Evolutionary conservation across 139 green algal genomes (phyloP), one percentile per base, ranked within the genome.

Genomic region (Zygnema cylindricum): DNA sequence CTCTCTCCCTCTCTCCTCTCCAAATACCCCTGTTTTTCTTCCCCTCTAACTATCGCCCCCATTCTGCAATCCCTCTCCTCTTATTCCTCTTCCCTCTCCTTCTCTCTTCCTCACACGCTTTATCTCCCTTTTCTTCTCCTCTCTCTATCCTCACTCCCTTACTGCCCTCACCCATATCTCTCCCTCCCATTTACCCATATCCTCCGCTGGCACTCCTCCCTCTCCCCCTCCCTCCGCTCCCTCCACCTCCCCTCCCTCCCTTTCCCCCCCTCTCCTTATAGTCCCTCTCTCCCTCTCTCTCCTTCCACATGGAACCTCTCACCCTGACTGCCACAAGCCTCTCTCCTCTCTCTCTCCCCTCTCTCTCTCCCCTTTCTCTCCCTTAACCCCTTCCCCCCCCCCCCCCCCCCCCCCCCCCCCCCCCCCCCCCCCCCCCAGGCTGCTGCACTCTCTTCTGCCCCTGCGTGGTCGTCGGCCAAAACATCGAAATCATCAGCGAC

Each of bases 391-490:
- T 43, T 81, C 73, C 0, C 1, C 0, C 0, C 73, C 0, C 1
- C 0, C 73, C 73, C 1, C 1, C 73, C 25, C 1, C 22, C 73
- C 30, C 2, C 3, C 75, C 75, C 30, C 38, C 2, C 1, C 49
- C 49, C 7, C 49, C 49, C 49, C 49, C 49, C 49, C 49, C 16
- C 16, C 49, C 49, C 49, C 22, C 77, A 84, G 77, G 32, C 76
- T 42, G 49, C 77, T 84, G 77, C 77, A 49, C 69, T 49, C 81
- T 73, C 69, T 78, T 43, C 83, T 82, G 69, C 36, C 83, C 83
- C 32, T 88, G 83, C 69, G 35, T 88, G 22, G 82, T 88, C 49
- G 25, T 88, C 1, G 83, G 83, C n/a, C 30, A 76, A 36, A 88
- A 82, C 55, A 69, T 38, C 0, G 55, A 88, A 22, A 76, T 88